Conservation (phyloP, 2,329 filamentous ascomycete species). For the Botryotinia calthae region DNA sequence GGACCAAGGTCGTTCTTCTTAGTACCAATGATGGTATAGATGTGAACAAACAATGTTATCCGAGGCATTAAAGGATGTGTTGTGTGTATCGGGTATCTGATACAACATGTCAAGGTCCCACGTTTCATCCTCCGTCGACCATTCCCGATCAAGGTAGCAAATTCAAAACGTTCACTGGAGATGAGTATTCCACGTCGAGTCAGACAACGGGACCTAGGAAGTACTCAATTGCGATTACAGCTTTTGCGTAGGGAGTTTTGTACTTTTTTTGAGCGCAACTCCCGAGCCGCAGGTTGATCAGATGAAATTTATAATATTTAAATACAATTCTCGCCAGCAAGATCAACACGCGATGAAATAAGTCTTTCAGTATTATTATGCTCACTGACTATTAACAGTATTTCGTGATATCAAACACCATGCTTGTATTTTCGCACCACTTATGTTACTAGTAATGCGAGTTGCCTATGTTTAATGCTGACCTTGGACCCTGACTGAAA, state of each 20-base stretch:
- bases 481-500: slow-evolving; percentile 28
- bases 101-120: slow-evolving; percentile 6
- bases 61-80: slow-evolving; percentile 8
- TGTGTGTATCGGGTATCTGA: slow-evolving; percentile 12
- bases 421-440: neutral
- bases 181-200: neutral
- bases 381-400: neutral
- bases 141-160: neutral
- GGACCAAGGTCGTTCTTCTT: neutral
- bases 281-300: neutral
- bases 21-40: neutral
- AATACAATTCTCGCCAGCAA: neutral
- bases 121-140: slow-evolving; percentile 11
- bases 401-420: slow-evolving; percentile 11
- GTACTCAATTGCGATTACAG: neutral
- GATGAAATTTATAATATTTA: neutral
- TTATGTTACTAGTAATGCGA: neutral
- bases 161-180: slow-evolving; percentile 4
- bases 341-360: neutral
- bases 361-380: neutral
- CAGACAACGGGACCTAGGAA: neutral
- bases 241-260: neutral
- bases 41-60: slow-evolving; percentile 10
- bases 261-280: neutral
- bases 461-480: slow-evolving; percentile 23